phyloP scores from a whole-genome alignment of 352 stramenopile genomes.

The Pythium oligandrum region DNA sequence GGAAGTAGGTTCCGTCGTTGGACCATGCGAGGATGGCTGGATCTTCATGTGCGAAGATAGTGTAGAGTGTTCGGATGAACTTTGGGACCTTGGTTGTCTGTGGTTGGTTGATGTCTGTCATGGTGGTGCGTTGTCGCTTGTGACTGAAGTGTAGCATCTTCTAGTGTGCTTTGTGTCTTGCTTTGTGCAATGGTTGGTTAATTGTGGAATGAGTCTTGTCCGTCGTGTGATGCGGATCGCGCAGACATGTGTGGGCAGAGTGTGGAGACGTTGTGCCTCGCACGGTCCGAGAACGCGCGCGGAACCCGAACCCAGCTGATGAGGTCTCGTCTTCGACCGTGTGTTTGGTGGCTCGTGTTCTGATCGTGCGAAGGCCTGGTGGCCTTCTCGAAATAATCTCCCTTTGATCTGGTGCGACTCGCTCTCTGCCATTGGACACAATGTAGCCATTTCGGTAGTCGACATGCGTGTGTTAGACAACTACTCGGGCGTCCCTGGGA shows the following conservation, averaged over 20 bases:
- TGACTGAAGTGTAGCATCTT: background rate
- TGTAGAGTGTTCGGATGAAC: background rate
- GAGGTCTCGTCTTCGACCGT: background rate
- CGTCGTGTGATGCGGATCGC: background rate
- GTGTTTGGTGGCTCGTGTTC: background rate
- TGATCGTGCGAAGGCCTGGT: background rate
- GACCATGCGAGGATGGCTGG: background rate
- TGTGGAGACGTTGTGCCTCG: no score
- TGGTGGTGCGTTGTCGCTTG: background rate
- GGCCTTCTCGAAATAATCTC: no score
- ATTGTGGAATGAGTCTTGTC: background rate
- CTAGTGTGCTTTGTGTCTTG: background rate
- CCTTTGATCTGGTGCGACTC: no score
- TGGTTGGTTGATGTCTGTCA: background rate
- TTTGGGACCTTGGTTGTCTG: background rate
- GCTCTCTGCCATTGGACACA: no score
- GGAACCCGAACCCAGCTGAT: no score
- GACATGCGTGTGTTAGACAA: no score
- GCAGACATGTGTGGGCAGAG: no score
- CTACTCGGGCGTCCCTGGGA: no score
- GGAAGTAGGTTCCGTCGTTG: background rate
- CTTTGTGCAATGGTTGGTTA: no score
- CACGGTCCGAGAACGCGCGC: no score
- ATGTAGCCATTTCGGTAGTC: background rate
- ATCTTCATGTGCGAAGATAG: background rate